Evolutionary conservation across 345 rosid genomes (phyloP).

Genomic region (Balakata baccata): DNA sequence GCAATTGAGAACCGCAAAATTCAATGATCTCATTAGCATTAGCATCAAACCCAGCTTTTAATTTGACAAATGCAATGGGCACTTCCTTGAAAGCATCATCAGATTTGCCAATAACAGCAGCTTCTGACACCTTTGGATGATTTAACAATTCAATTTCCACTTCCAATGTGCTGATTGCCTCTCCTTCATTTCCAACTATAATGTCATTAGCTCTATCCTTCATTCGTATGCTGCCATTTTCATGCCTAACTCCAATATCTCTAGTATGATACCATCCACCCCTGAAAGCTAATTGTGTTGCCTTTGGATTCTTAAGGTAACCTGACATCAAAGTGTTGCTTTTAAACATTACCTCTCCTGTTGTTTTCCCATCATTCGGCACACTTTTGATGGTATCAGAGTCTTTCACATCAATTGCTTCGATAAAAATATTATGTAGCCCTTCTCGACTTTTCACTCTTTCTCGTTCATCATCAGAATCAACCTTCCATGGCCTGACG

Average conservation of each 20-base stretch:
- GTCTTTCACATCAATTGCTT: constrained; percentile 52
- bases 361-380: constrained; percentile 48
- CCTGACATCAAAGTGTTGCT: constrained; percentile 59
- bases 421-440: constrained; percentile 32
- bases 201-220: constrained; percentile 57
- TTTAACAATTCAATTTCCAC: constrained; percentile 40
- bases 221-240: constrained; percentile 48
- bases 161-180: constrained; percentile 44
- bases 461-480: constrained; percentile 4
- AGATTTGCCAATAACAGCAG: constrained; percentile 43
- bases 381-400: constrained; percentile 45
- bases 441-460: constrained; percentile 25
- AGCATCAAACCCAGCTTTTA: constrained; percentile 35
- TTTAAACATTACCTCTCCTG: constrained; percentile 57
- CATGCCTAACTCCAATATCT: constrained; percentile 51
- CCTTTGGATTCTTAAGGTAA: constrained; percentile 44
- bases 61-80: constrained; percentile 48
- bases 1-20: constrained; percentile 33
- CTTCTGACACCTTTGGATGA: constrained; percentile 42
- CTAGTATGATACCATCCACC: constrained; percentile 62
- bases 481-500: constrained; percentile 35
- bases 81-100: constrained; percentile 27
- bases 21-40: constrained; percentile 33
- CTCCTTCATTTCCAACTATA: constrained; percentile 20
- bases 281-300: constrained; percentile 47